These are phyloP conservation scores for Abelmoschus esculentus DNA, from an alignment of 345 rosid genomes.

Conservation along the genomic window DNA sequence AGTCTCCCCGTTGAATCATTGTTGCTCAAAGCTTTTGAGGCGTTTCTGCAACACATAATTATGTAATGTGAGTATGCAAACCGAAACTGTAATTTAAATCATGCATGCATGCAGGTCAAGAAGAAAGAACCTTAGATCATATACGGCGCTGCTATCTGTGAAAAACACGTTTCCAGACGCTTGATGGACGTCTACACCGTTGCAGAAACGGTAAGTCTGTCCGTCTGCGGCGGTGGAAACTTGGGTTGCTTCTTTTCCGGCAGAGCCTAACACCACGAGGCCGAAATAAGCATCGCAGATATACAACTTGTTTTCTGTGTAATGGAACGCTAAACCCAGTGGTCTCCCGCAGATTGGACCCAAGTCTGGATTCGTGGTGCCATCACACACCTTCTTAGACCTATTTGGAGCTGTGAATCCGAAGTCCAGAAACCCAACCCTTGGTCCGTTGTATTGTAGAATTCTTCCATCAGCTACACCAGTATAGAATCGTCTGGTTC, in stretches of 20 bases:
- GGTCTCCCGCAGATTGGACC: slow-evolving; percentile 5
- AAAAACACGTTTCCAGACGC: slow-evolving; percentile 11
- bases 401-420: slow-evolving; percentile 6
- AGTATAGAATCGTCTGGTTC: neutral
- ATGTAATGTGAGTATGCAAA: too few species aligned
- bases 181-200: slow-evolving; percentile 15
- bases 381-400: slow-evolving; percentile 1
- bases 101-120: neutral
- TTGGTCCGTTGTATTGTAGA: neutral
- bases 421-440: neutral
- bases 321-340: slow-evolving; percentile 2
- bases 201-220: neutral
- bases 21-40: neutral
- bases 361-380: neutral
- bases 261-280: slow-evolving; percentile 7
- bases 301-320: neutral
- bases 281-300: slow-evolving; percentile 16
- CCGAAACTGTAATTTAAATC: neutral
- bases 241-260: slow-evolving; percentile 9
- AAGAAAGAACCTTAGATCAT: slow-evolving; percentile 9
- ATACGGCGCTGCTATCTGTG: slow-evolving; percentile 9
- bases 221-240: slow-evolving; percentile 13
- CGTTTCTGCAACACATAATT: neutral
- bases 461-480: neutral
- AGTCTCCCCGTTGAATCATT: slow-evolving; percentile 20